A percentile compares a stretch with the other conserved stretches of the same genome.
Evolutionary conservation across 2,329 filamentous ascomycete species (phyloP).

Genomic region (Paracorniculantispora psalliotae): DNA sequence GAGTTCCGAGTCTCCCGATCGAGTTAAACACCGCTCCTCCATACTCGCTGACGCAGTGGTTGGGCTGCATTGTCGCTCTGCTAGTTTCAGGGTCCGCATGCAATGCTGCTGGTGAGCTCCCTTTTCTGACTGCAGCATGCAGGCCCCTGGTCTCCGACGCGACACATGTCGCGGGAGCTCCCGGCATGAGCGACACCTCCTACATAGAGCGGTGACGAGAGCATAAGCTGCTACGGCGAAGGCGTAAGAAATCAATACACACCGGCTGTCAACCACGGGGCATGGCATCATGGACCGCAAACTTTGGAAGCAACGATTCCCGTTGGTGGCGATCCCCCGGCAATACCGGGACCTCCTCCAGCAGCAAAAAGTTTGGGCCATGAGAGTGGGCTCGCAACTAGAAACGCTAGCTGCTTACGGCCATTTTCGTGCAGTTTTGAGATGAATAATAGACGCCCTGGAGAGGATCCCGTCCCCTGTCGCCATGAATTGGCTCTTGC

Average conservation of each 20-base stretch:
- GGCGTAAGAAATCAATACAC: background rate
- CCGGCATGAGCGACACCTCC: background rate
- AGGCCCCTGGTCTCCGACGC: background rate
- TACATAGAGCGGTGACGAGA: background rate
- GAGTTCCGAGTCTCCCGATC: slow-evolving; percentile 2
- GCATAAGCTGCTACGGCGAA: background rate
- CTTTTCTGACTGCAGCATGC: slow-evolving; percentile 5
- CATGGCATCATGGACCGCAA: background rate
- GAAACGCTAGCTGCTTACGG: slow-evolving; percentile 2
- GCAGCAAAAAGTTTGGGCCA: background rate
- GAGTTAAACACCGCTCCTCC: background rate
- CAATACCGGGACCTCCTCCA: background rate
- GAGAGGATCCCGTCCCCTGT: background rate
- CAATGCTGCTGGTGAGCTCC: background rate
- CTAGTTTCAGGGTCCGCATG: slow-evolving; percentile 9
- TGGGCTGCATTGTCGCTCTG: background rate
- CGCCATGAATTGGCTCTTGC: background rate
- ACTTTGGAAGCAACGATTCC: background rate
- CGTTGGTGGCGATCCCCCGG: background rate
- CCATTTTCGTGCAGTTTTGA: background rate
- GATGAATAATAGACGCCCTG: background rate
- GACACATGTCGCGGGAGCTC: background rate
- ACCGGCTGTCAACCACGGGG: background rate
- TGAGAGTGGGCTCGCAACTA: background rate
- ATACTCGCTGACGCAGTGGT: background rate